Evolutionary conservation across 345 rosid species (phyloP).

Genomic region (Lumnitzera littorea): DNA sequence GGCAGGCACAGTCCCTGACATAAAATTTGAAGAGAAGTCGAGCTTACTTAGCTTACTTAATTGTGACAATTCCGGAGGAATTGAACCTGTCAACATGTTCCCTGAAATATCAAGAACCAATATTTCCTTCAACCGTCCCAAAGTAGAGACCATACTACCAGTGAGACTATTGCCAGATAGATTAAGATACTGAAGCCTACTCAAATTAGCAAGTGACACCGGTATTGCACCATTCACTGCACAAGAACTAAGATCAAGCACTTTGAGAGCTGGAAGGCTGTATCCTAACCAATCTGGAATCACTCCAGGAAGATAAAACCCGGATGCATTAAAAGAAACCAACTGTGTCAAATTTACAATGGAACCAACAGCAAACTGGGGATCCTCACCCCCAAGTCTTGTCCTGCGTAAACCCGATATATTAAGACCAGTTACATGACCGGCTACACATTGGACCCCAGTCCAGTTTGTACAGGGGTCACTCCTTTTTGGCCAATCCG

Average conservation of each 20-base stretch:
- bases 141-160: conserved; percentile 30
- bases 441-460: conserved; percentile 40
- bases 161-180: conserved; percentile 38
- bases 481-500: conserved; percentile 51
- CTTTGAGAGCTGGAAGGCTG: conserved; percentile 26
- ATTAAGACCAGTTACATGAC: conserved; percentile 35
- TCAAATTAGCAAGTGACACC: conserved; percentile 41
- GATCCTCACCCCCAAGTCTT: conserved; percentile 36
- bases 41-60: conserved; percentile 34
- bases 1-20: conserved; percentile 38
- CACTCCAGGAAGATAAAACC: conserved; percentile 51
- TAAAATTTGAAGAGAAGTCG: conserved; percentile 40
- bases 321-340: conserved; percentile 55
- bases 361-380: conserved; percentile 44
- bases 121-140: conserved; percentile 35
- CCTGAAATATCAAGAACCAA: conserved; percentile 39
- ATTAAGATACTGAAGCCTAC: conserved; percentile 26
- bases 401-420: conserved; percentile 58
- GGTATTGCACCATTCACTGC: conserved; percentile 43
- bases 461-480: conserved; percentile 53
- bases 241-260: conserved; percentile 59
- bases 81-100: conserved; percentile 48
- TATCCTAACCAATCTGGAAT: conserved; percentile 58
- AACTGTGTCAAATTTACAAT: conserved; percentile 42
- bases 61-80: conserved; percentile 30